Evolutionary conservation across 2,329 filamentous ascomycete genomes (phyloP), one percentile per base, ranked within the genome.

Genomic region (Tolypocladium album): DNA sequence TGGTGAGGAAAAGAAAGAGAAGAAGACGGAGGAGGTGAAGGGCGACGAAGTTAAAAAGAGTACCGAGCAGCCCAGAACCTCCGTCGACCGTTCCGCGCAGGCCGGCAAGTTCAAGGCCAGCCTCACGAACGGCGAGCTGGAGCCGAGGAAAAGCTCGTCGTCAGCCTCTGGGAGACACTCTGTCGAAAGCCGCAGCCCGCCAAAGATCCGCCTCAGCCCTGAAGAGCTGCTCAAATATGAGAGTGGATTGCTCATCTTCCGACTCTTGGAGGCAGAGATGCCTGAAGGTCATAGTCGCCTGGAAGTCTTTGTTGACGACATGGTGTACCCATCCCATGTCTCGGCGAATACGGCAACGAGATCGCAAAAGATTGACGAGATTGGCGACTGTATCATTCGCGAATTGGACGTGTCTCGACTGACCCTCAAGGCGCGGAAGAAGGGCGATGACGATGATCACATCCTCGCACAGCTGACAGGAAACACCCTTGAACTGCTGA

Each of bases 321-420:
- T 94, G 83, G 84, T 90, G 39, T 97, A 94, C 76, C 88, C 94
- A 0, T 89, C 92, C 0, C 97, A 96, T 71, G 81, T 84, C 1
- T 95, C 92, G 13, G 86, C 89, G 1, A 90, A 86, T 64, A 88
- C 92, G 39, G 87, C 84, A 68, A 82, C 80, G 47, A 88, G 81
- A 66, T 77, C 81, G 13, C 83, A 87, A 69, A 89, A 84, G 58
- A 91, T 97, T 73, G 90, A 94, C 66, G 94, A 99, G 75, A 92
- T 92, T 69, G 92, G 93, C 56, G 94, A 99, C 74, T 94, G 92
- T 59, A 92, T 99, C 75, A 89, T 99, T 62, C 90, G 94, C 63
- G 94, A 99, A 73, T 82, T 99, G n/a, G 95, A 99, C 64, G 92
- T 97, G 67, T 99, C 94, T 3, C 89, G 88, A 65, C 85, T 99